These are phyloP conservation scores for Exserohilum rostratum DNA, from an alignment of 2,329 filamentous ascomycete species.

Conservation along the genomic window DNA sequence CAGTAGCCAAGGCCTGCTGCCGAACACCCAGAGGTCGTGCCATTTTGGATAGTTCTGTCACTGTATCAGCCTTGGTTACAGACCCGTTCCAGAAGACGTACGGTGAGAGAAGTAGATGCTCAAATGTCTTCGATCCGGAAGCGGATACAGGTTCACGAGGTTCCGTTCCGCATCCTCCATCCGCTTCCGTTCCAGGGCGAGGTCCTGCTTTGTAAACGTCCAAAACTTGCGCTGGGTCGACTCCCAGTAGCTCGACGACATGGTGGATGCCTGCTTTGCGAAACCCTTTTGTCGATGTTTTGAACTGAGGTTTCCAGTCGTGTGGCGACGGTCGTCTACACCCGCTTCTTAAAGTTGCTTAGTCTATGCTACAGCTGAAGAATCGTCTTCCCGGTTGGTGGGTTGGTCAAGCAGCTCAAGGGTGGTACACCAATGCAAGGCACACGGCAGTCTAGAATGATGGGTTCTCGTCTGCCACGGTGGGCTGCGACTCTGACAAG, in stretches of 20 bases:
- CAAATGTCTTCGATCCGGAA: conserved; percentile 81
- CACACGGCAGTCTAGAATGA: neutral
- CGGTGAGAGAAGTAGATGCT: conserved; percentile 93
- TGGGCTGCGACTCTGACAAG: neutral
- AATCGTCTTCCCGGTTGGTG: neutral
- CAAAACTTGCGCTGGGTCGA: conserved; percentile 90
- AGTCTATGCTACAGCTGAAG: neutral
- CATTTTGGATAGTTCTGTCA: conserved; percentile 73
- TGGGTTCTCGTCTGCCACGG: neutral
- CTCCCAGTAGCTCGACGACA: conserved; percentile 97
- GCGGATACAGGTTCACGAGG: conserved; percentile 76
- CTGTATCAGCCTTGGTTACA: neutral
- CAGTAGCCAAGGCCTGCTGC: conserved; percentile 92
- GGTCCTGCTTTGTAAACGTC: conserved; percentile 84
- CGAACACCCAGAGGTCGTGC: conserved; percentile 82
- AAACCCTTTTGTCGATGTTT: neutral
- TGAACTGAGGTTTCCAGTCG: neutral
- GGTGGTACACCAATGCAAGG: neutral
- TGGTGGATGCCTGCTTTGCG: conserved; percentile 47
- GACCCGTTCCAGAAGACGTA: conserved; percentile 53
- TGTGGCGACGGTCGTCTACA: neutral
- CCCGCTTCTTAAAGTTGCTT: neutral
- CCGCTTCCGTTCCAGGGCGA: conserved; percentile 75
- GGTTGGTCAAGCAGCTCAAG: neutral
- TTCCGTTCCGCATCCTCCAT: conserved; percentile 78